Evolutionary conservation across 805 yeast genomes (phyloP).

Genomic region (Brettanomyces custersianus): DNA sequence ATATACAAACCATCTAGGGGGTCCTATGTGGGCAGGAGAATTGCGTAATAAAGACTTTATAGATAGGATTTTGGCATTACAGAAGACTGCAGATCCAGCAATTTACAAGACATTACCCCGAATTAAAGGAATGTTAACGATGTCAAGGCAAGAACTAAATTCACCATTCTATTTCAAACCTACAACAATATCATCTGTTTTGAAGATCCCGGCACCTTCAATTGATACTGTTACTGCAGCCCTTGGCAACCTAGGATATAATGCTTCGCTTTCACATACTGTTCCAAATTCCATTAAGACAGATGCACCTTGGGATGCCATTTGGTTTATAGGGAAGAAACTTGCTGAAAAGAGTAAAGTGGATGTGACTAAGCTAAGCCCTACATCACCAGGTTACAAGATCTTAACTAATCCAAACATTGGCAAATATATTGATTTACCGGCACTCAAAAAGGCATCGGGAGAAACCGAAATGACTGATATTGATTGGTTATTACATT

Average conservation of each 20-base stretch:
- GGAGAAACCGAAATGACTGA: constrained; percentile 9
- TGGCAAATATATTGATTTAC: constrained; percentile 26
- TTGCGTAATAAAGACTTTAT: constrained; percentile 68
- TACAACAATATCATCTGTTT: constrained; percentile 60
- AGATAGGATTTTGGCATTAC: constrained; percentile 46
- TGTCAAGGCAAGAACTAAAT: constrained; percentile 67
- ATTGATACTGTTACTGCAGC: constrained; percentile 67
- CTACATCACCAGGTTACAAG: constrained; percentile 49
- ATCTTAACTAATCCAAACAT: constrained; percentile 38
- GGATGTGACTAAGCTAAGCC: constrained; percentile 30
- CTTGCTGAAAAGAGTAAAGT: constrained; percentile 46
- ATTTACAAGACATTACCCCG: constrained; percentile 74
- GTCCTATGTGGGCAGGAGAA: constrained; percentile 93
- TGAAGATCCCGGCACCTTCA: constrained; percentile 81
- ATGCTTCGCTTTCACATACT: constrained; percentile 84
- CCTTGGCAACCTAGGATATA: constrained; percentile 72
- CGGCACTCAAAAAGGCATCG: constrained; percentile 12
- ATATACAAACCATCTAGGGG: constrained; percentile 66
- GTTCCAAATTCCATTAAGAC: constrained; percentile 81
- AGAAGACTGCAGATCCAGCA: constrained; percentile 32
- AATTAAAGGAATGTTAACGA: constrained; percentile 85
- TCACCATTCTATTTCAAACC: constrained; percentile 80
- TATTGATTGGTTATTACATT: constrained; percentile 45
- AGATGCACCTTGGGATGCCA: constrained; percentile 73
- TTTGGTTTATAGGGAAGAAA: constrained; percentile 64